Evolutionary conservation across 208 protist species (phyloP), one percentile per base, ranked within the genome.

Genomic region (Herpetomonas muscarum): DNA sequence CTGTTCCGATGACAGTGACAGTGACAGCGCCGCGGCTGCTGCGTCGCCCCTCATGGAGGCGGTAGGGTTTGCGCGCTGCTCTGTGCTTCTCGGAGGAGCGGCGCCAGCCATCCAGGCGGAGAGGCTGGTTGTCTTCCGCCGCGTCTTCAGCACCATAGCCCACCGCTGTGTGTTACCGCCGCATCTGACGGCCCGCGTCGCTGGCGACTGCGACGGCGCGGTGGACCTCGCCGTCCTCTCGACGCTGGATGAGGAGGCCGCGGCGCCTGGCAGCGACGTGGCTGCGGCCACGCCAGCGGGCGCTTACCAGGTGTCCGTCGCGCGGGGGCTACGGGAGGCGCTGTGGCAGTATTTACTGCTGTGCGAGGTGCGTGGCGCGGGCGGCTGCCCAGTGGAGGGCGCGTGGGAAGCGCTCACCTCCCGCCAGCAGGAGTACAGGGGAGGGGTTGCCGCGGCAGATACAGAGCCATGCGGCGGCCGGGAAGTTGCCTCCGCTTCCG

Each of bases 251-350:
- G 34, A 39, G 34, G 9, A 39, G 34, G 9, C 13, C 9, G 9
- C 34, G 34, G 34, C 34, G 5, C 30, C 22, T 5, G 51, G 15
- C 51, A 44, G 19, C 19, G 29, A n/a, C 4, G 22, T 12, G 22
- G 17, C 17, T n/a, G 13, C 19, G 4, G 24, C 30, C 30, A 9
- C 26, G 19, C 29, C 7, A 7, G 21, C 13, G 28, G 13, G 15
- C 28, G 5, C 13, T 13, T 12, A 19, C 4, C 25, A 39, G 5
- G 17, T 26, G 55, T 24, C 42, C 42, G 44, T 21, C 42, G 45
- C 42, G 37, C 30, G 44, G 55, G 15, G 42, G 55, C 15, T 9
- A n/a, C 7, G 45, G 45, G 45, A 49, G 12, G 34, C 34, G 34
- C 15, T 39, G 34, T 39, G 34, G 10, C 15, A 5, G 41, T 46